phyloP scores from a whole-genome alignment of 164 flowering plant species.

The Echeveria elegans region DNA sequence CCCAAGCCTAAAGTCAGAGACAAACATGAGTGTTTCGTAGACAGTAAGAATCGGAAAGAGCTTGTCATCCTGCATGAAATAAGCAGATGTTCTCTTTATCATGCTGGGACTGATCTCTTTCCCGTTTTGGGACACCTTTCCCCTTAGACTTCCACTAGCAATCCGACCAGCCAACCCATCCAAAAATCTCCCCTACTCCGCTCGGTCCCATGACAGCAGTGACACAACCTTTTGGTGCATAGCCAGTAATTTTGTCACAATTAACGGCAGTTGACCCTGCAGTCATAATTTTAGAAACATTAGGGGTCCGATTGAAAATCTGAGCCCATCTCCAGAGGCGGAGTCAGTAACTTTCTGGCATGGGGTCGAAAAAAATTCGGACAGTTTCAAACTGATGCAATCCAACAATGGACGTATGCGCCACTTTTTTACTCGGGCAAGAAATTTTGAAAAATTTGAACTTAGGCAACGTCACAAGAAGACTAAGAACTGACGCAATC shows the following conservation, averaged over 20 bases:
- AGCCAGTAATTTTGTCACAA: conserved; percentile 55
- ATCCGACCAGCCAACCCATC: conserved; percentile 67
- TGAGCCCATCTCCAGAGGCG: too few relatives aligned
- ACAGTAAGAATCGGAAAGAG: conserved; percentile 72
- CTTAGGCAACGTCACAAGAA: too few relatives aligned
- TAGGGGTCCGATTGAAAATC: too few relatives aligned
- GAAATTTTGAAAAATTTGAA: too few relatives aligned
- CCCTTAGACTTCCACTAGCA: conserved; percentile 61
- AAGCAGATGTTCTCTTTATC: conserved; percentile 60
- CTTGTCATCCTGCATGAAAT: conserved; percentile 71
- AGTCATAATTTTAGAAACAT: too few relatives aligned
- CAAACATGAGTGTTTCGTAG: conserved; percentile 63
- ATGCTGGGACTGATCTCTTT: conserved; percentile 39
- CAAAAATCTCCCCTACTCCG: conserved; percentile 62
- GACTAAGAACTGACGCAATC: too few relatives aligned
- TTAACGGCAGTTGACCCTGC: conserved; percentile 46
- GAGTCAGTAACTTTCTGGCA: too few relatives aligned
- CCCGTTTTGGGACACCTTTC: conserved; percentile 47
- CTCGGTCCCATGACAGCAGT: conserved; percentile 77
- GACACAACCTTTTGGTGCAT: conserved; percentile 58
- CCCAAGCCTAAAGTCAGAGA: conserved; percentile 63
- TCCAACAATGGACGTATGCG: too few relatives aligned
- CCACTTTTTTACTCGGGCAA: too few relatives aligned
- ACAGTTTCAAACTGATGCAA: too few relatives aligned
- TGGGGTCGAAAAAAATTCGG: too few relatives aligned